Conservation (phyloP, 1,139 yeast species). For the Sugiyamaella japonica region DNA sequence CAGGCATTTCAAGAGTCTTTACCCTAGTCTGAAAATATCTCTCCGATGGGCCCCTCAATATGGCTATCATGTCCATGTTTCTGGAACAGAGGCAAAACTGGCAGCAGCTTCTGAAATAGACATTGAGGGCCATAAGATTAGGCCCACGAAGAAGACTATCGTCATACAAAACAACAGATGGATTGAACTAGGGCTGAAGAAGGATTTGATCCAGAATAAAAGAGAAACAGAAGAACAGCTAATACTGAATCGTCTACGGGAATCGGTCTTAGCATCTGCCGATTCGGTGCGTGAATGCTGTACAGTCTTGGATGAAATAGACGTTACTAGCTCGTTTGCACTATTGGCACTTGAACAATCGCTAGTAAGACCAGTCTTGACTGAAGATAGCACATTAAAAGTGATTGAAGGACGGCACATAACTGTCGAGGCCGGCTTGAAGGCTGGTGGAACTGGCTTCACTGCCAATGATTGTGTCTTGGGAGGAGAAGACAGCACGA, state of each 20-base stretch:
- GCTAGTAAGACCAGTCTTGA: slow-evolving; percentile 66
- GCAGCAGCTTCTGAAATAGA: slow-evolving; percentile 18
- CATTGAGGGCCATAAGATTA: slow-evolving; percentile 27
- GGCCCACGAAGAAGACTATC: slow-evolving; percentile 32
- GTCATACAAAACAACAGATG: slow-evolving; percentile 32
- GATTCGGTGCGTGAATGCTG: slow-evolving; percentile 50
- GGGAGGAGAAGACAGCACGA: slow-evolving; percentile 34
- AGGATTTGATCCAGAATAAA: slow-evolving; percentile 32
- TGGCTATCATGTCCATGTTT: slow-evolving; percentile 36
- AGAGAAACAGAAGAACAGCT: slow-evolving; percentile 46
- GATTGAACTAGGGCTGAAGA: slow-evolving; percentile 36
- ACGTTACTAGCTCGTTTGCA: slow-evolving; percentile 73
- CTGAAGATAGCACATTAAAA: slow-evolving; percentile 45
- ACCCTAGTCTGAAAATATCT: slow-evolving; percentile 28
- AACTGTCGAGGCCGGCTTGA: slow-evolving; percentile 81
- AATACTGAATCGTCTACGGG: slow-evolving; percentile 48
- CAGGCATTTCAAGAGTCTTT: slow-evolving; percentile 22
- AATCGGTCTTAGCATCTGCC: slow-evolving; percentile 44
- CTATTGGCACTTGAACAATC: slow-evolving; percentile 62
- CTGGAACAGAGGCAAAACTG: slow-evolving; percentile 13
- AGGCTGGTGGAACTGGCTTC: slow-evolving; percentile 50
- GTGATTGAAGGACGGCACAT: slow-evolving; percentile 68
- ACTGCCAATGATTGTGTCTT: slow-evolving; percentile 63
- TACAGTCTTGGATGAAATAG: slow-evolving; percentile 62
- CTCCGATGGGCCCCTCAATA: slow-evolving; percentile 41